phyloP scores from a whole-genome alignment of 225 moss, liverwort and hornwort species.

The Polytrichum formosum region DNA sequence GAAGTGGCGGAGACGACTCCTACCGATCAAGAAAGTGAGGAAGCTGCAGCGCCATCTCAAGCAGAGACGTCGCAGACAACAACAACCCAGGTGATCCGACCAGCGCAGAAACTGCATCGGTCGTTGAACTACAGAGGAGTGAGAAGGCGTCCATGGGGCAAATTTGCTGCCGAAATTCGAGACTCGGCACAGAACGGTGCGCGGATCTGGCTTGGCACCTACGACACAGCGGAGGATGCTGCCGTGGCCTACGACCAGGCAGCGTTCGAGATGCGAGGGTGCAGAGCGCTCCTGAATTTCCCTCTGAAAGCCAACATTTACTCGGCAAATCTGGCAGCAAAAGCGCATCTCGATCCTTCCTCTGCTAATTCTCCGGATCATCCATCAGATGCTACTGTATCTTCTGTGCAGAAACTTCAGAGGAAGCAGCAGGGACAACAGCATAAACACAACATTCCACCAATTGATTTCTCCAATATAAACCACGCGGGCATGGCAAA shows the following conservation, averaged over 20 bases:
- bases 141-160: conserved; percentile 56
- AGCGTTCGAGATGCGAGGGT: conserved; percentile 62
- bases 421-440: too few relatives aligned
- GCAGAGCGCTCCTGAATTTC: conserved; percentile 53
- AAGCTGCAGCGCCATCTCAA: neutral
- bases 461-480: neutral
- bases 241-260: conserved; percentile 62
- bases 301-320: conserved; percentile 40
- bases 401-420: too few relatives aligned
- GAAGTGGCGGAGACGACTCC: neutral
- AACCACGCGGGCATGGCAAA: conserved; percentile 1
- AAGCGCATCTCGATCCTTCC: neutral
- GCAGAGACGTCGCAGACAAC: neutral
- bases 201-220: conserved; percentile 59
- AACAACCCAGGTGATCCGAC: too few relatives aligned
- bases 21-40: neutral
- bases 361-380: neutral
- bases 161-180: conserved; percentile 58
- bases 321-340: conserved; percentile 22
- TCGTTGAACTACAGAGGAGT: conserved; percentile 45
- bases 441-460: neutral
- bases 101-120: conserved; percentile 13
- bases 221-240: conserved; percentile 54
- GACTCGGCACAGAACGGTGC: conserved; percentile 60
- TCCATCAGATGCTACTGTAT: neutral